These are phyloP conservation scores for Trichosanthes truncata DNA, from an alignment of 306 rosid genomes.

Conservation along the genomic window DNA sequence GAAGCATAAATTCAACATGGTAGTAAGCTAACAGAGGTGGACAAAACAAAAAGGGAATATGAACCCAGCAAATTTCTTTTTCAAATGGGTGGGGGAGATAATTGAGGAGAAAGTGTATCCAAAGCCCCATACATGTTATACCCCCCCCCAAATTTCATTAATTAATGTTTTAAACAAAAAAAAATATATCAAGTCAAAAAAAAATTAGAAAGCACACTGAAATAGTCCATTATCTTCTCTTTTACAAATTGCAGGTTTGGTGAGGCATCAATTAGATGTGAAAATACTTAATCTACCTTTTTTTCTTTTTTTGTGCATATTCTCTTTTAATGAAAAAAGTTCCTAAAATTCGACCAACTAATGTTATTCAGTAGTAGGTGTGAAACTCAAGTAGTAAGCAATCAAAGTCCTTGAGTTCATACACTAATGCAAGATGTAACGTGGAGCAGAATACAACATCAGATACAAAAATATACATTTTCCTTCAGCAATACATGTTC, in stretches of 20 bases:
- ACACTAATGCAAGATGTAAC: not conserved
- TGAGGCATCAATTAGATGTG: not conserved
- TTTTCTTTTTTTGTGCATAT: not conserved
- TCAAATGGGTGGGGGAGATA: not conserved
- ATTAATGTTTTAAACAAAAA: too few species aligned
- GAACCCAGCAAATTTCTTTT: not conserved
- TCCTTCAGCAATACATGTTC: not conserved
- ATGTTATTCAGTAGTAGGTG: not conserved
- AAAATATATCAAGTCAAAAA: too few species aligned
- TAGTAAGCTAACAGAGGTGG: too few species aligned
- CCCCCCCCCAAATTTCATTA: too few species aligned
- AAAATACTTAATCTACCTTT: not conserved
- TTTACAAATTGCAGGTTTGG: not conserved
- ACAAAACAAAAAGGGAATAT: too few species aligned
- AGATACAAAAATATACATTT: not conserved
- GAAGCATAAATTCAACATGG: not conserved
- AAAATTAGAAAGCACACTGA: too few species aligned
- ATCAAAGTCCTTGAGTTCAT: not conserved
- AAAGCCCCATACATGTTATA: too few species aligned
- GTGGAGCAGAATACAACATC: not conserved
- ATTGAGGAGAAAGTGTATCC: too few species aligned
- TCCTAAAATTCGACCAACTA: not conserved
- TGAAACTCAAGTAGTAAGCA: not conserved
- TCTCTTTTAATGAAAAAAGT: not conserved
- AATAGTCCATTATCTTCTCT: too few species aligned